phyloP scores from a whole-genome alignment of 192 early-diverging fungal genomes.

The Chytriomyces confervae region DNA sequence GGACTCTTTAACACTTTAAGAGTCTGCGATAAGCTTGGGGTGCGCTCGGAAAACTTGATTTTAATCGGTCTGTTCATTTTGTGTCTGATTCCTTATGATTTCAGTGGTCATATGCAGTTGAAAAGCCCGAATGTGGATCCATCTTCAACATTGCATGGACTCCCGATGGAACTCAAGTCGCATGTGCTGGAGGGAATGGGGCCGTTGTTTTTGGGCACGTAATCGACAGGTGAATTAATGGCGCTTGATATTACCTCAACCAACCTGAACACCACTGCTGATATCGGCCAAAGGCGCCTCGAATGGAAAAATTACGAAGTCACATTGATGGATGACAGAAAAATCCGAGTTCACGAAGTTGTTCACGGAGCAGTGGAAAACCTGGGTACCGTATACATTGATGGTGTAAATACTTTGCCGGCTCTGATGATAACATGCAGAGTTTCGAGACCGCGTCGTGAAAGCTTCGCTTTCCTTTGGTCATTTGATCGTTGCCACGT shows the following conservation, averaged over 20 bases:
- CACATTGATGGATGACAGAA: constrained; percentile 59
- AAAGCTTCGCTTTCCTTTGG: constrained; percentile 57
- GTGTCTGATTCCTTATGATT: constrained; percentile 7
- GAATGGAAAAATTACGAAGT: constrained; percentile 70
- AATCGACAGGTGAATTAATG: constrained; percentile 48
- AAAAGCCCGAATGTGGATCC: constrained; percentile 55
- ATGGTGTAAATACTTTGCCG: constrained; percentile 4
- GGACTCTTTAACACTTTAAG: constrained; percentile 58
- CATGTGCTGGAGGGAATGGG: constrained; percentile 60
- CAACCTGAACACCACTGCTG: not conserved
- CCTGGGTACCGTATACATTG: constrained; percentile 39
- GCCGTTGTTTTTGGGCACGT: constrained; percentile 62
- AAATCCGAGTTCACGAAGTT: constrained; percentile 57
- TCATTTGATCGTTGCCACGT: constrained; percentile 59
- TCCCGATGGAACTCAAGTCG: constrained; percentile 64
- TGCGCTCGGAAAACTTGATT: constrained; percentile 13
- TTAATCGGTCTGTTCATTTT: not conserved
- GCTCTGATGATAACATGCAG: constrained; percentile 24
- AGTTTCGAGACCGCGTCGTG: constrained; percentile 63
- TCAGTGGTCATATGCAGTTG: constrained; percentile 63
- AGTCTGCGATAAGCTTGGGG: constrained; percentile 64
- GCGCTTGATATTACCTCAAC: not conserved
- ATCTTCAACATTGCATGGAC: constrained; percentile 67
- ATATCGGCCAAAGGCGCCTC: constrained; percentile 36
- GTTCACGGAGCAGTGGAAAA: constrained; percentile 54